Evolutionary conservation across 345 rosid species (phyloP).

Genomic region (Eutrema heterophyllum): DNA sequence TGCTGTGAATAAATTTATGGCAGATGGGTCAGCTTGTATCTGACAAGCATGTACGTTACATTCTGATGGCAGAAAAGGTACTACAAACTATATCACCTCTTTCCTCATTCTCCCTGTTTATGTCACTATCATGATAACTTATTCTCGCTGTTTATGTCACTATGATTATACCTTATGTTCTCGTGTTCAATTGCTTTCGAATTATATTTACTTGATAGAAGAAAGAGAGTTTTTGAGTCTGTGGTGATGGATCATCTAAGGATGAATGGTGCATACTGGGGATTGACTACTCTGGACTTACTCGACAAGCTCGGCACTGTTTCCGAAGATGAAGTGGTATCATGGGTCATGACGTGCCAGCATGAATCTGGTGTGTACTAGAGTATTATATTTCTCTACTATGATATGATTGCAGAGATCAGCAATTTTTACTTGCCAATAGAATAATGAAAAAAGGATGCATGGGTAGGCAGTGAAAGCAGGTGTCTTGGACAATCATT

Average conservation of each 20-base stretch:
- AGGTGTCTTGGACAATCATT: not conserved
- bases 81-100: not conserved
- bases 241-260: conserved; percentile 92
- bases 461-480: not conserved
- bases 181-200: not conserved
- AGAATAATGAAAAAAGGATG: not conserved
- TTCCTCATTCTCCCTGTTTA: not conserved
- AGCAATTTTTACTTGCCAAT: not conserved
- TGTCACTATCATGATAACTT: not conserved
- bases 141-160: no score
- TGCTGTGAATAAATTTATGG: conserved; percentile 1
- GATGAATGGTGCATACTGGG: conserved; percentile 94
- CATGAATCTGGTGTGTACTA: conserved; percentile 61
- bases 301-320: conserved; percentile 64
- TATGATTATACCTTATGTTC: no score
- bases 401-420: not conserved
- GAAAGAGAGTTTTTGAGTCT: conserved; percentile 76
- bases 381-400: not conserved
- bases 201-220: conserved; percentile 31
- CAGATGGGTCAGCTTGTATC: conserved; percentile 63
- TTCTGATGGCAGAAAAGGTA: conserved; percentile 69
- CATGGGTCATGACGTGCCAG: conserved; percentile 80
- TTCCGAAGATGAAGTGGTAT: conserved; percentile 52
- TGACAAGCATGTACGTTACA: conserved; percentile 61
- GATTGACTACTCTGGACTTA: conserved; percentile 69